These are phyloP conservation scores for Aegilops sharonensis DNA, from an alignment of 176 grass and related monocot species.

Conservation along the genomic window DNA sequence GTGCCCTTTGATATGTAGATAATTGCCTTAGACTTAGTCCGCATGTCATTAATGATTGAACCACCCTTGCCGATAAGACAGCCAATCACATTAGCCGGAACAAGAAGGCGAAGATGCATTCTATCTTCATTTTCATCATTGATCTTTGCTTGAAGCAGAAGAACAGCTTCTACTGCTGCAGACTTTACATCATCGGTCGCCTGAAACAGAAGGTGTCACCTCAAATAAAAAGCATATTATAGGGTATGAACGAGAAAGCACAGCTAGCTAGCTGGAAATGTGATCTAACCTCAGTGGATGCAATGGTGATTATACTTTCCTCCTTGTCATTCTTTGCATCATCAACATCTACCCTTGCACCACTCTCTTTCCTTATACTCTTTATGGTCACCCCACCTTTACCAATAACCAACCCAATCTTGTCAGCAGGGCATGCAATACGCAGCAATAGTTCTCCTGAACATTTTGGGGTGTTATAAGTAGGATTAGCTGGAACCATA, in stretches of 20 bases:
- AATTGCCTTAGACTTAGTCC: constrained; percentile 72
- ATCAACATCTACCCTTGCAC: constrained; percentile 86
- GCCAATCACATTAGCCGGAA: constrained; percentile 72
- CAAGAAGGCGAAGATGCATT: constrained; percentile 78
- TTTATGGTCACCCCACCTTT: constrained; percentile 89
- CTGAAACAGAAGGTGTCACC: constrained; percentile 46
- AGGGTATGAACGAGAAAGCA: constrained; percentile 16
- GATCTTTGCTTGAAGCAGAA: constrained; percentile 92
- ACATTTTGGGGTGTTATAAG: constrained; percentile 50
- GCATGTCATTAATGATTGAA: constrained; percentile 91
- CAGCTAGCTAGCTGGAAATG: constrained; percentile 6
- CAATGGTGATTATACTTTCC: constrained; percentile 79
- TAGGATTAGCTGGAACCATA: constrained; percentile 67
- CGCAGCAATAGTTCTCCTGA: constrained; percentile 72
- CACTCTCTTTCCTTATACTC: constrained; percentile 82
- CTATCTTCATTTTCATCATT: constrained; percentile 59
- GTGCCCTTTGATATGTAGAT: constrained; percentile 90
- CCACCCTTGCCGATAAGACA: constrained; percentile 98
- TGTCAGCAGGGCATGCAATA: constrained; percentile 81
- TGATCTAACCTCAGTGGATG: constrained; percentile 72
- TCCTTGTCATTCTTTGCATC: constrained; percentile 79
- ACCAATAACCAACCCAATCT: constrained; percentile 95
- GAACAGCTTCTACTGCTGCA: constrained; percentile 89
- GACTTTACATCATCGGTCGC: constrained; percentile 86
- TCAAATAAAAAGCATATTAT: constrained; percentile 8